phyloP scores from a whole-genome alignment of 148 eudicot species.

The Rhododendron ovatum region DNA sequence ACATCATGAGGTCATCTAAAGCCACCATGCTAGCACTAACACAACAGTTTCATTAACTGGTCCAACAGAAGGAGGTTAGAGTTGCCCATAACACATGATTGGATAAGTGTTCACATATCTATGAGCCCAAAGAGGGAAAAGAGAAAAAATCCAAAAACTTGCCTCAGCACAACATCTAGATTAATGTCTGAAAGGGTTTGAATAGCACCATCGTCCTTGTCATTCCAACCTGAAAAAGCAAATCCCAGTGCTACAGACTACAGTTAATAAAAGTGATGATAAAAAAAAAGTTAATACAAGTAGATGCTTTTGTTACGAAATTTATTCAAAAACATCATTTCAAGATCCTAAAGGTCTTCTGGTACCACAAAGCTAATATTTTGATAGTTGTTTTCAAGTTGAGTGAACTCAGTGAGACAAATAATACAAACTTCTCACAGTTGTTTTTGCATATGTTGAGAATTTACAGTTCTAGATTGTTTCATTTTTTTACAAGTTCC shows the following conservation, averaged over 20 bases:
- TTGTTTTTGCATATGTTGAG: too few relatives aligned
- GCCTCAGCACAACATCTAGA: conserved; percentile 97
- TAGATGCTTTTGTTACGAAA: neutral
- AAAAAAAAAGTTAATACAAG: neutral
- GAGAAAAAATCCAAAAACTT: conserved; percentile 16
- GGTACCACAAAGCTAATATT: too few relatives aligned
- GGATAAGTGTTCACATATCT: neutral
- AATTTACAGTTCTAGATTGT: neutral
- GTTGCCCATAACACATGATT: neutral
- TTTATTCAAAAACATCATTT: neutral
- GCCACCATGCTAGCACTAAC: neutral
- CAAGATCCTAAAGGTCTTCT: neutral
- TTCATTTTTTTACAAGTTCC: neutral
- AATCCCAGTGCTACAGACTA: neutral
- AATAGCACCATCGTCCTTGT: conserved; percentile 97
- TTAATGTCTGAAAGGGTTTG: conserved; percentile 90
- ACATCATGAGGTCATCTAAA: neutral
- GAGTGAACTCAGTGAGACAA: too few relatives aligned
- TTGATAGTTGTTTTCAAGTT: too few relatives aligned
- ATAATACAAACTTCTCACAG: too few relatives aligned
- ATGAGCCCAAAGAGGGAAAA: neutral
- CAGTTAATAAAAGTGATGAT: too few relatives aligned
- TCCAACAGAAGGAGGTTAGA: neutral
- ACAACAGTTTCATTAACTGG: neutral
- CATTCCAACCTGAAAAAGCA: conserved; percentile 72